Percentiles rank a stretch among this genome's conserved stretches.
Conservation (phyloP, 306 rosid genomes). For the Biancaea sappan region DNA sequence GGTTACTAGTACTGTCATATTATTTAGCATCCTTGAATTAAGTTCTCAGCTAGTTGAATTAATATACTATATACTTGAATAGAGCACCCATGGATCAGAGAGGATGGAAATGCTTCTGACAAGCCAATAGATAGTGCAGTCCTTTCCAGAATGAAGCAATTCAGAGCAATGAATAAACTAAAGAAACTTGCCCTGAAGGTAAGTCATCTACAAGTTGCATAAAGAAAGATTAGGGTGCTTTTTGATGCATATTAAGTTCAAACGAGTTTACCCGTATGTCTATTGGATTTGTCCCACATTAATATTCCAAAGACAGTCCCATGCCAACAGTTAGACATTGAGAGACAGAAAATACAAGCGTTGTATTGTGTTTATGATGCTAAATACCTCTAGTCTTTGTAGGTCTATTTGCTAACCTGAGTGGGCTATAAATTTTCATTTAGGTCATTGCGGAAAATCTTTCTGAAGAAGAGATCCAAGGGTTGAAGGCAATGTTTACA, state of each 20-base stretch:
- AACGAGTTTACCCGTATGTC: not conserved
- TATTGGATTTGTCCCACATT: not conserved
- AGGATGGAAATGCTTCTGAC: constrained; percentile 84
- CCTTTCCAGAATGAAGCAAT: constrained; percentile 95
- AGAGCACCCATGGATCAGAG: constrained; percentile 94
- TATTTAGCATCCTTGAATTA: not conserved
- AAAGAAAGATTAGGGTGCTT: constrained; percentile 23
- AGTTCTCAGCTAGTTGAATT: constrained; percentile 36
- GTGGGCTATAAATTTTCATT: constrained; percentile 8
- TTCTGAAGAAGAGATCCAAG: constrained; percentile 89
- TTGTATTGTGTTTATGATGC: not conserved
- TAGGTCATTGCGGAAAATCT: constrained; percentile 94
- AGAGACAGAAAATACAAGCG: not conserved
- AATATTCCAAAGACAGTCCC: not conserved
- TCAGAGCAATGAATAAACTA: constrained; percentile 92
- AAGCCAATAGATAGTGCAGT: constrained; percentile 92
- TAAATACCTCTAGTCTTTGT: not conserved
- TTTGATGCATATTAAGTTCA: not conserved
- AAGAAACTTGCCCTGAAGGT: constrained; percentile 96
- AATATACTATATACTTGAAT: constrained; percentile 30
- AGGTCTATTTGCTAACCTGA: not conserved
- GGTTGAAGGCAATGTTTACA: constrained; percentile 84
- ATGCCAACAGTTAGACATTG: not conserved
- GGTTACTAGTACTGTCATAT: not conserved
- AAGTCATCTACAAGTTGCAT: constrained; percentile 10